Conservation (phyloP, 2,329 filamentous ascomycete species). For the Trichoderma harzianum region DNA sequence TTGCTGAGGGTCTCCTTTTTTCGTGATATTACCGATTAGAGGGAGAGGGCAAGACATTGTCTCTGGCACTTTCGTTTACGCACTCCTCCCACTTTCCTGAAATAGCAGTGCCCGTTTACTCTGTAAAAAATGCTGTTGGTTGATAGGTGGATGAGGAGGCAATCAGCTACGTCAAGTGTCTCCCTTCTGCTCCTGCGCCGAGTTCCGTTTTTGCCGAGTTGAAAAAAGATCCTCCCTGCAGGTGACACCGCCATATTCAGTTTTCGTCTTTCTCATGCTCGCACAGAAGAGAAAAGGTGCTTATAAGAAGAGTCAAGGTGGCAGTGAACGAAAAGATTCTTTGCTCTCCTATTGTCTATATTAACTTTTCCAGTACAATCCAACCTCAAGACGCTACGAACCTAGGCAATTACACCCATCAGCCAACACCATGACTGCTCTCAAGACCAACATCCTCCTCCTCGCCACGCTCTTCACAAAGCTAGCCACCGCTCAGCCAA, state of each 20-base stretch:
- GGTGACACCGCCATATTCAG: neutral
- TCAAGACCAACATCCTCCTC: neutral
- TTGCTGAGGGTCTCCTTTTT: neutral
- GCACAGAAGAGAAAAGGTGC: neutral
- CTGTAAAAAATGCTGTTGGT: neutral
- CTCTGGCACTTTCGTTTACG: neutral
- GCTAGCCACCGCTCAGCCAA: neutral
- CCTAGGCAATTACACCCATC: neutral
- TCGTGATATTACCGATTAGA: neutral
- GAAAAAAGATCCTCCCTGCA: neutral
- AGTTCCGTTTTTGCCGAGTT: neutral
- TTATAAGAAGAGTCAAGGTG: neutral
- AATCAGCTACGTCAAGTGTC: neutral
- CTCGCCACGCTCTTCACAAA: neutral
- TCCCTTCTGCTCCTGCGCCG: neutral
- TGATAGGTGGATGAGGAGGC: neutral
- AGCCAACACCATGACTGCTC: neutral
- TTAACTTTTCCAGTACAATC: neutral
- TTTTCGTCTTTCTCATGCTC: neutral
- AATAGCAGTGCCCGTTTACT: neutral
- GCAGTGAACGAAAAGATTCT: neutral
- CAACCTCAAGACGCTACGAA: neutral
- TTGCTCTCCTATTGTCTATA: neutral
- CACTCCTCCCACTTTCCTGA: neutral
- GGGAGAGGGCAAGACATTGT: neutral